A percentile compares a stretch with the other conserved stretches of the same genome.
Evolutionary conservation across 495 filamentous ascomycete species (phyloP).

Genomic region (Parathielavia hyrcaniae): DNA sequence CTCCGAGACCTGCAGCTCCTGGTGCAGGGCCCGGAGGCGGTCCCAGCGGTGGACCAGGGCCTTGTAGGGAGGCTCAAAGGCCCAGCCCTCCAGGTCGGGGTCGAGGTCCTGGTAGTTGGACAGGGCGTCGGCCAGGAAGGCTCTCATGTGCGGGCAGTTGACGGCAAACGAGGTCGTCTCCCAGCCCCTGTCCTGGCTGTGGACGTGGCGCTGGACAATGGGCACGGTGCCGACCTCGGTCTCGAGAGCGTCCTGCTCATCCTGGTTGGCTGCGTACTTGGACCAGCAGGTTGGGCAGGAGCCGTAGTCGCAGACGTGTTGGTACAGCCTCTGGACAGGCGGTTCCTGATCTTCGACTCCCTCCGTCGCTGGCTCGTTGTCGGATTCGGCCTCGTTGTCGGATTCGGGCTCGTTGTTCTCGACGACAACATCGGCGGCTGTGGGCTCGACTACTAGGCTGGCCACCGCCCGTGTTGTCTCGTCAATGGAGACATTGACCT

Average conservation of each 20-base stretch:
- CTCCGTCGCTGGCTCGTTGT: too few species aligned
- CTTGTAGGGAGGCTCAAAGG: constrained; percentile 48
- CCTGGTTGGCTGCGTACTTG: constrained; percentile 10
- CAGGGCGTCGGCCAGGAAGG: constrained; percentile 43
- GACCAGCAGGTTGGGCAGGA: constrained; percentile 20
- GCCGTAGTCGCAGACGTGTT: constrained; percentile 11
- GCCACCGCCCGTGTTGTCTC: not conserved
- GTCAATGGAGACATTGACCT: not conserved
- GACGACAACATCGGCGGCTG: not conserved
- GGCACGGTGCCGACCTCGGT: constrained; percentile 9
- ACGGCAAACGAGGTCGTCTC: constrained; percentile 23
- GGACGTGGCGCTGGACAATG: constrained; percentile 24
- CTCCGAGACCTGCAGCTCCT: constrained; percentile 32
- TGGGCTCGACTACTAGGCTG: not conserved
- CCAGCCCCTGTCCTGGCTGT: constrained; percentile 14
- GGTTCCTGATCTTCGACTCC: not conserved
- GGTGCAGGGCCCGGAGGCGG: constrained; percentile 29
- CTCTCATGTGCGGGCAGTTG: constrained; percentile 27
- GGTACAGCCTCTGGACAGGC: constrained; percentile 12
- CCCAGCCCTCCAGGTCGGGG: constrained; percentile 45
- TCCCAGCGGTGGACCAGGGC: constrained; percentile 58
- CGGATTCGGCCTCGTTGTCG: not conserved
- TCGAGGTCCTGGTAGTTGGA: constrained; percentile 52
- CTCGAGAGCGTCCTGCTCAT: constrained; percentile 12
- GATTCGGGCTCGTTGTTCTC: too few species aligned